Conservation (phyloP, 1,139 yeast genomes). For the Kodamaea plutei region DNA sequence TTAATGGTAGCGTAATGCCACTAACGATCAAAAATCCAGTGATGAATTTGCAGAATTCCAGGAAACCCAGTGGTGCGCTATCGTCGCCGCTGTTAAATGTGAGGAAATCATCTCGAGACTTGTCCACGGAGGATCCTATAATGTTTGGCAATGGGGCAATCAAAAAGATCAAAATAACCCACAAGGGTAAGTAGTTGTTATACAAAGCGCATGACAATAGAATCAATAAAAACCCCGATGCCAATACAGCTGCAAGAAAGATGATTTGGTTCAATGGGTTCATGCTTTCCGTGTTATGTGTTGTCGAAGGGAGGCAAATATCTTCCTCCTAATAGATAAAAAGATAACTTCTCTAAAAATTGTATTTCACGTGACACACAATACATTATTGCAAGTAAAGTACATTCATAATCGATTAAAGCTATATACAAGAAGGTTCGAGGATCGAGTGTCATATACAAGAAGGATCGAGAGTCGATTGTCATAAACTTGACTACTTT, state of each 20-base stretch:
- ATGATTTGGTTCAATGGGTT: slow-evolving; percentile 69
- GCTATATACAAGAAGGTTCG: too few species aligned
- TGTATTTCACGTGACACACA: too few species aligned
- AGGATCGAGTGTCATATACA: too few species aligned
- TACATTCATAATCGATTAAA: too few species aligned
- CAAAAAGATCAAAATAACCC: slow-evolving; percentile 62
- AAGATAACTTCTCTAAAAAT: background rate
- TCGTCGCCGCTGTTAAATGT: slow-evolving; percentile 52
- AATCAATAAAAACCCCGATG: slow-evolving; percentile 70
- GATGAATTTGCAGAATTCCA: slow-evolving; percentile 56
- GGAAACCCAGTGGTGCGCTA: slow-evolving; percentile 42
- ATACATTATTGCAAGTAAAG: too few species aligned
- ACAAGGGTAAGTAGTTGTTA: slow-evolving; percentile 66
- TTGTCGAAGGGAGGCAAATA: too few species aligned
- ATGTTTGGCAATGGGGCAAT: slow-evolving; percentile 69
- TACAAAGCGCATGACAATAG: slow-evolving; percentile 70
- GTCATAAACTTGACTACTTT: too few species aligned
- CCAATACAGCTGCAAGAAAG: slow-evolving; percentile 64
- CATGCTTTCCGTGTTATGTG: slow-evolving; percentile 9
- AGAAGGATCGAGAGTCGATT: too few species aligned
- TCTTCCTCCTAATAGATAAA: background rate
- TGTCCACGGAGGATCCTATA: slow-evolving; percentile 41
- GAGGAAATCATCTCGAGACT: slow-evolving; percentile 54
- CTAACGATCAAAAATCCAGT: slow-evolving; percentile 68
- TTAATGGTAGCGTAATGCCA: slow-evolving; percentile 64